These are phyloP conservation scores for Amanita jacksonii DNA, from an alignment of 768 basidiomycete genomes.

Conservation along the genomic window DNA sequence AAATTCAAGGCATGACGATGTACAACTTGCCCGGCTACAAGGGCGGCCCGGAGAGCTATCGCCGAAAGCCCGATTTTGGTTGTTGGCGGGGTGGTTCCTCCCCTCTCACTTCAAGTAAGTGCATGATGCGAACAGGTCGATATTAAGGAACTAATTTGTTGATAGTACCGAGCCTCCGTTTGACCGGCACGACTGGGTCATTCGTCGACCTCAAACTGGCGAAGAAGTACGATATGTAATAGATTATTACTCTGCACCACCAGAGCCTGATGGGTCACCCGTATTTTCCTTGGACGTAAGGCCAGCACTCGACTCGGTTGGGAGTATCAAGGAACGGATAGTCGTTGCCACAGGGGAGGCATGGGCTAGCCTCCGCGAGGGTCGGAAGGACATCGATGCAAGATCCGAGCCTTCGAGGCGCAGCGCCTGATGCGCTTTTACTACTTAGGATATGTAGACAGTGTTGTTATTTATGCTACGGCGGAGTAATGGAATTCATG, in stretches of 20 bases:
- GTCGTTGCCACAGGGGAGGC: slow-evolving; percentile 57
- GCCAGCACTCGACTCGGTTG: slow-evolving; percentile 83
- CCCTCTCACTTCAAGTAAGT: slow-evolving; percentile 86
- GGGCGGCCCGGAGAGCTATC: slow-evolving; percentile 90
- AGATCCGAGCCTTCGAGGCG: background rate
- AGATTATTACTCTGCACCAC: slow-evolving; percentile 94
- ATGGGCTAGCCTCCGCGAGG: slow-evolving; percentile 42
- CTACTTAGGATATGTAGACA: background rate
- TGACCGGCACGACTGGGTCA: slow-evolving; percentile 96
- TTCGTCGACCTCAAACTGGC: slow-evolving; percentile 70
- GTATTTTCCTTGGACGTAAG: slow-evolving; percentile 94
- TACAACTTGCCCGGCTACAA: slow-evolving; percentile 75
- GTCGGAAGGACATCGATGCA: slow-evolving; percentile 14
- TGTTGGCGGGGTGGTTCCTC: slow-evolving; percentile 82
- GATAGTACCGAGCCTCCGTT: slow-evolving; percentile 85
- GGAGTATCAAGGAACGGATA: slow-evolving; percentile 68
- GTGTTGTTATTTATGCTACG: background rate
- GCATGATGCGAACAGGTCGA: background rate
- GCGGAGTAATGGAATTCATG: background rate
- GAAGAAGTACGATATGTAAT: slow-evolving; percentile 93
- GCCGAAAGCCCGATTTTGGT: slow-evolving; percentile 84
- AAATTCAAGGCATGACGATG: slow-evolving; percentile 45
- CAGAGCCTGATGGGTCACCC: slow-evolving; percentile 83
- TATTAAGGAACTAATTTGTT: background rate
- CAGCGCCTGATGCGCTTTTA: background rate